Evolutionary conservation across 169 alveolate genomes (phyloP).

Genomic region (Plasmodium chabaudi): DNA sequence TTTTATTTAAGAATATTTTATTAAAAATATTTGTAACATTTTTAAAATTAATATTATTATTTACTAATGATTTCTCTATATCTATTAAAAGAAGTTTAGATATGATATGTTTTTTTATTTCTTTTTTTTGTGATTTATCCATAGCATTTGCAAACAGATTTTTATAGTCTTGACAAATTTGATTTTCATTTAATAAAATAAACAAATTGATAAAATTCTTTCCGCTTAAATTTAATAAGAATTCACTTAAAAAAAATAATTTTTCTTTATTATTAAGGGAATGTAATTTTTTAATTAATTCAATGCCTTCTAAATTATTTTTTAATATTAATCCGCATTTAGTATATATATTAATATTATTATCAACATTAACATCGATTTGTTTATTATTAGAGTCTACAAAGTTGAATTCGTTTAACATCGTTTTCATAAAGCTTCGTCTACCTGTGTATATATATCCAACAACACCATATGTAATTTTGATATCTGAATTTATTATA

Average conservation of each 20-base stretch:
- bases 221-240: constrained; percentile 22
- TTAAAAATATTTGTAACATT: constrained; percentile 18
- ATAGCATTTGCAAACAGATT: not conserved
- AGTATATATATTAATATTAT: constrained; percentile 35
- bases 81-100: constrained; percentile 11
- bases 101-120: constrained; percentile 25
- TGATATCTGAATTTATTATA: not conserved
- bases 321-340: constrained; percentile 54
- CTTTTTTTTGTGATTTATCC: constrained; percentile 24
- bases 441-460: constrained; percentile 76
- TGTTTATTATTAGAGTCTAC: not conserved
- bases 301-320: constrained; percentile 29
- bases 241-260: constrained; percentile 24
- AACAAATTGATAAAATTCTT: constrained; percentile 22
- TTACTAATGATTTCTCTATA: not conserved
- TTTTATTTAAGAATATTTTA: constrained; percentile 36
- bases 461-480: constrained; percentile 58
- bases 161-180: constrained; percentile 10
- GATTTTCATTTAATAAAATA: constrained; percentile 1
- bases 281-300: constrained; percentile 59
- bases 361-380: constrained; percentile 9
- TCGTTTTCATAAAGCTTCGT: constrained; percentile 12
- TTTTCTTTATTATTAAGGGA: constrained; percentile 14
- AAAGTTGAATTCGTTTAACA: constrained; percentile 23
- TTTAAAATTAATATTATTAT: constrained; percentile 23